Conservation (phyloP, 768 basidiomycete species). For the Pleurotus ostreatus region DNA sequence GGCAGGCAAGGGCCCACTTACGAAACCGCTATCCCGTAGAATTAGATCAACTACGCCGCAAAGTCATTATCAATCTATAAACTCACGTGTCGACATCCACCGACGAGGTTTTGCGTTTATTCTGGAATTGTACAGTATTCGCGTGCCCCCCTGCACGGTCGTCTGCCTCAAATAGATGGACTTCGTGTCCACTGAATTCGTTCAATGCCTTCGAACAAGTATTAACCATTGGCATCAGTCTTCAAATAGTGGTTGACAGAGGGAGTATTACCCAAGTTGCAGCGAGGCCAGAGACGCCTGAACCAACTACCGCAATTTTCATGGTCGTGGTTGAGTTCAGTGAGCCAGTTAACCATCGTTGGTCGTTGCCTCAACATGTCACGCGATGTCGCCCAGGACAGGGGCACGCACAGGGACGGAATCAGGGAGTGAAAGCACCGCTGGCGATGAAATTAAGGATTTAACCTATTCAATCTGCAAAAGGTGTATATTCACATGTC, state of each 20-base stretch:
- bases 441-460: too few relatives aligned
- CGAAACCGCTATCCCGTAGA: conserved; percentile 45
- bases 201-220: conserved; percentile 51
- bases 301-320: conserved; percentile 72
- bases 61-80: neutral
- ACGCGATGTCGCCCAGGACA: too few relatives aligned
- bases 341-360: too few relatives aligned
- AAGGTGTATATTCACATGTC: too few relatives aligned
- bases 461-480: too few relatives aligned
- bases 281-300: conserved; percentile 75
- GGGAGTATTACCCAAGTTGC: conserved; percentile 59
- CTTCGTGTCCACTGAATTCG: conserved; percentile 69
- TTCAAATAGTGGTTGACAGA: neutral
- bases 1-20: conserved; percentile 22
- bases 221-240: neutral
- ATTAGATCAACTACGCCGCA: neutral
- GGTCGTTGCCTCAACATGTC: too few relatives aligned
- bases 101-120: conserved; percentile 29
- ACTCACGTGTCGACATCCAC: conserved; percentile 71
- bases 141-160: conserved; percentile 71
- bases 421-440: too few relatives aligned
- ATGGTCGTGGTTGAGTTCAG: conserved; percentile 21
- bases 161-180: conserved; percentile 71
- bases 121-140: conserved; percentile 59
- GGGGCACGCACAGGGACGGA: too few relatives aligned